phyloP scores from a whole-genome alignment of 2,329 filamentous ascomycete genomes.

The Pestalotiopsis sp. region DNA sequence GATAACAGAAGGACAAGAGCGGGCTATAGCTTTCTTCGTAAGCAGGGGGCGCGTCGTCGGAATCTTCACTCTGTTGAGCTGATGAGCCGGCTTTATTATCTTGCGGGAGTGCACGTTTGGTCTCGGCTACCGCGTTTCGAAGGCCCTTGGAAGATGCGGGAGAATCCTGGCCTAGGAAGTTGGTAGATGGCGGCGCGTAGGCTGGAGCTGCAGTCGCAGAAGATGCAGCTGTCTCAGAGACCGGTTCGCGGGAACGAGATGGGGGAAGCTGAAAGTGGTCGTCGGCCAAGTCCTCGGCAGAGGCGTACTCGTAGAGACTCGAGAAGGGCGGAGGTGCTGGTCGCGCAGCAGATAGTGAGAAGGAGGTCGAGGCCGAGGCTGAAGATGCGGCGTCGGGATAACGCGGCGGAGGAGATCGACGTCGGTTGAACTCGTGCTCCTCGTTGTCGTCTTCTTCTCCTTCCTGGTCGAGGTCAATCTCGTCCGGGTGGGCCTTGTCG shows the following conservation, averaged over 20 bases:
- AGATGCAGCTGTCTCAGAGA: slow-evolving; percentile 34
- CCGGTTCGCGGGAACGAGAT: slow-evolving; percentile 21
- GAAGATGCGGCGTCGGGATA: slow-evolving; percentile 63
- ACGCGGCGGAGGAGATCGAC: slow-evolving; percentile 59
- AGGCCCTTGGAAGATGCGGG: slow-evolving; percentile 40
- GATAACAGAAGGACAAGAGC: slow-evolving; percentile 88
- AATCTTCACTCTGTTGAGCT: slow-evolving; percentile 72
- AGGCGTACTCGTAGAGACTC: slow-evolving; percentile 53
- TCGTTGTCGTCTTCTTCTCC: slow-evolving; percentile 34
- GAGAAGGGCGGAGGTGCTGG: slow-evolving; percentile 61
- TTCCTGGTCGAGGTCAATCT: slow-evolving; percentile 35
- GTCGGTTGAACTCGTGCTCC: slow-evolving; percentile 35
- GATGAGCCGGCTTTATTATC: slow-evolving; percentile 79
- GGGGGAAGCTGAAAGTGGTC: slow-evolving; percentile 30
- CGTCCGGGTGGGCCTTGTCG: slow-evolving; percentile 22
- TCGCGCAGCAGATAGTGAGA: slow-evolving; percentile 32
- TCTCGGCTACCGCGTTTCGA: slow-evolving; percentile 66
- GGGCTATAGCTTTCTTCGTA: slow-evolving; percentile 96
- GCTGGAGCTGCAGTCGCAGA: slow-evolving; percentile 54
- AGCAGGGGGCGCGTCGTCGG: slow-evolving; percentile 86
- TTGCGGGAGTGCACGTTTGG: slow-evolving; percentile 80
- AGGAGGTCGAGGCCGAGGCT: slow-evolving; percentile 47
- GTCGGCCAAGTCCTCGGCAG: slow-evolving; percentile 30
- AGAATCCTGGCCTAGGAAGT: slow-evolving; percentile 38
- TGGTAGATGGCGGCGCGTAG: slow-evolving; percentile 49